These are phyloP conservation scores for Alternaria ventricosa DNA, from an alignment of 2,329 filamentous ascomycete genomes.

Conservation along the genomic window DNA sequence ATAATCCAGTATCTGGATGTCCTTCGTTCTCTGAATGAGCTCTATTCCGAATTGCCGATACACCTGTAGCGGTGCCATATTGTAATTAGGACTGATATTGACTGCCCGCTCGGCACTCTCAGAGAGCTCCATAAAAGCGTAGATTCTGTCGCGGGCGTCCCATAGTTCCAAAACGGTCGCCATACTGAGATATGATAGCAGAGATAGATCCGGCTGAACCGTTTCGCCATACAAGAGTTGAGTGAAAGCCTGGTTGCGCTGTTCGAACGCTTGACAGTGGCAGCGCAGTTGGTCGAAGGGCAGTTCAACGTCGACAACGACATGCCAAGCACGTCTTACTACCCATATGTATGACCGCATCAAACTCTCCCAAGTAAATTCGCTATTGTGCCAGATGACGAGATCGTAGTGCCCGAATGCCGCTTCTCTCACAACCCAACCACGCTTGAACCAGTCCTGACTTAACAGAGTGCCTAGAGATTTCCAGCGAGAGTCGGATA, in stretches of 20 bases:
- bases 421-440: conserved; percentile 21
- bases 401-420: conserved; percentile 2
- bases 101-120: too few relatives aligned
- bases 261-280: too few relatives aligned
- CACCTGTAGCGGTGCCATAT: neutral
- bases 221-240: too few relatives aligned
- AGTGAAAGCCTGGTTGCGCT: too few relatives aligned
- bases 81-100: too few relatives aligned
- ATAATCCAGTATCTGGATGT: neutral
- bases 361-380: neutral
- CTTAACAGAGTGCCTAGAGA: neutral
- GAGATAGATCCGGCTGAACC: too few relatives aligned
- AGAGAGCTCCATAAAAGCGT: neutral
- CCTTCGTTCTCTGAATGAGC: neutral
- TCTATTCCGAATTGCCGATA: neutral
- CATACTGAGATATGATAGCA: too few relatives aligned
- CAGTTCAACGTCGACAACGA: too few relatives aligned
- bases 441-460: conserved; percentile 12
- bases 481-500: neutral
- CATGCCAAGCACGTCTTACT: too few relatives aligned
- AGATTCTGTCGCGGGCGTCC: neutral
- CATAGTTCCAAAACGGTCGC: too few relatives aligned
- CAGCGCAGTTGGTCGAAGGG: too few relatives aligned
- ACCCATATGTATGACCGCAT: neutral
- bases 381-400: neutral